phyloP scores from a whole-genome alignment of 2,329 filamentous ascomycete genomes.

The Xylaria sp. region DNA sequence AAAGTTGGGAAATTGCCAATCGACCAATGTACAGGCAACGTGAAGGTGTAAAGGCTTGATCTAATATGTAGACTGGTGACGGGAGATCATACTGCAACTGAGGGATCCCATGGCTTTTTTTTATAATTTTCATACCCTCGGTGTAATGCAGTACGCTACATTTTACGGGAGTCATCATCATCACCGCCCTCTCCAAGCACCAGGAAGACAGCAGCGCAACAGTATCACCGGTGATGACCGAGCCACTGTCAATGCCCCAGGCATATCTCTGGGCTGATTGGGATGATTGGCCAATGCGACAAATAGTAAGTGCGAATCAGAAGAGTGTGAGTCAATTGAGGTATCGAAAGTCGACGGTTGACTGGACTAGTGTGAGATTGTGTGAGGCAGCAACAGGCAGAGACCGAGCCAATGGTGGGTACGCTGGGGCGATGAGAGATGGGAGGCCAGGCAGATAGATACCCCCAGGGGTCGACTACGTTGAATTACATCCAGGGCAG shows the following conservation, averaged over 20 bases:
- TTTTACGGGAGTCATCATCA: neutral
- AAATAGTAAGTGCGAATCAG: constrained; percentile 4
- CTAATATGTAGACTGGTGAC: constrained; percentile 8
- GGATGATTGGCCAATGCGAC: constrained; percentile 10
- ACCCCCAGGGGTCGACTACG: constrained; percentile 14
- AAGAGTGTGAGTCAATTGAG: constrained; percentile 29
- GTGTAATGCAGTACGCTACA: neutral
- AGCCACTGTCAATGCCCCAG: constrained; percentile 34
- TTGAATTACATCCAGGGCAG: constrained; percentile 7
- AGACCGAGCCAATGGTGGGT: constrained; percentile 23
- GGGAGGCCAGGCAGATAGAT: constrained; percentile 28
- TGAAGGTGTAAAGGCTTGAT: neutral
- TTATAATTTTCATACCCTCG: neutral
- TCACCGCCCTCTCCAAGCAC: neutral
- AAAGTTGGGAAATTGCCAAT: constrained; percentile 14
- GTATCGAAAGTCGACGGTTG: constrained; percentile 16
- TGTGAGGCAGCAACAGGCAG: constrained; percentile 30
- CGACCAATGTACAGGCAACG: neutral
- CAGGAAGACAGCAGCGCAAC: constrained; percentile 6
- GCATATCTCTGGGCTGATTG: constrained; percentile 28
- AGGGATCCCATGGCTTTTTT: constrained; percentile 16
- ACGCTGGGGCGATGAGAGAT: constrained; percentile 26
- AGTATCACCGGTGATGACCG: constrained; percentile 16
- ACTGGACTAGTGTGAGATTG: constrained; percentile 20
- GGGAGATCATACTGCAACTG: neutral